Evolutionary conservation across 768 basidiomycete genomes (phyloP).

Genomic region (Sarcomyxa edulis): DNA sequence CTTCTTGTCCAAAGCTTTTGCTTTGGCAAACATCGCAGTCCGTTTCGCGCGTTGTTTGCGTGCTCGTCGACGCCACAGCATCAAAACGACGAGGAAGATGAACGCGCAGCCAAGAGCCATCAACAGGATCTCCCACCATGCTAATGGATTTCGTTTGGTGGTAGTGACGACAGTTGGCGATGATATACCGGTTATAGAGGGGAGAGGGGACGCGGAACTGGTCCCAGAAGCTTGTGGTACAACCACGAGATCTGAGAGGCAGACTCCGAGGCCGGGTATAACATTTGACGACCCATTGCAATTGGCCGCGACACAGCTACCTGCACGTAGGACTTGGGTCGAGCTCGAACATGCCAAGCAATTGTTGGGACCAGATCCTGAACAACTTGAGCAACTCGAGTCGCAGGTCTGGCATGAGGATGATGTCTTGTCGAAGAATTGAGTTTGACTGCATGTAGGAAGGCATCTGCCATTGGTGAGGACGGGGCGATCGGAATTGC

Average conservation of each 20-base stretch:
- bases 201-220: slow-evolving; percentile 40
- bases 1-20: slow-evolving; percentile 46
- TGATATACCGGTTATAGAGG: slow-evolving; percentile 52
- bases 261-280: slow-evolving; percentile 68
- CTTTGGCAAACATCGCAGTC: slow-evolving; percentile 60
- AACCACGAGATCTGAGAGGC: slow-evolving; percentile 69
- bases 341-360: slow-evolving; percentile 74
- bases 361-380: slow-evolving; percentile 56
- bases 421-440: slow-evolving; percentile 67
- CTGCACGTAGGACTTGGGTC: slow-evolving; percentile 54
- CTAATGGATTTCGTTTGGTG: slow-evolving; percentile 31
- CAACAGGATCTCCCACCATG: slow-evolving; percentile 84
- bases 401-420: slow-evolving; percentile 70
- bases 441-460: slow-evolving; percentile 64
- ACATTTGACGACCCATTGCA: slow-evolving; percentile 54
- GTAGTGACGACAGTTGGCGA: slow-evolving; percentile 36
- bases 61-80: slow-evolving; percentile 66
- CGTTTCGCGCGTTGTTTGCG: slow-evolving; percentile 62
- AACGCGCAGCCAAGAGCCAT: slow-evolving; percentile 81
- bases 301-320: slow-evolving; percentile 57
- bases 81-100: slow-evolving; percentile 62
- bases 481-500: slow-evolving; percentile 63
- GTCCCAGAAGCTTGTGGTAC: slow-evolving; percentile 44
- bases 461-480: slow-evolving; percentile 74
- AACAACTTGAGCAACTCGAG: slow-evolving; percentile 73